phyloP scores from a whole-genome alignment of 371 early-diverging fungal species.

The Mortierella sp. region DNA sequence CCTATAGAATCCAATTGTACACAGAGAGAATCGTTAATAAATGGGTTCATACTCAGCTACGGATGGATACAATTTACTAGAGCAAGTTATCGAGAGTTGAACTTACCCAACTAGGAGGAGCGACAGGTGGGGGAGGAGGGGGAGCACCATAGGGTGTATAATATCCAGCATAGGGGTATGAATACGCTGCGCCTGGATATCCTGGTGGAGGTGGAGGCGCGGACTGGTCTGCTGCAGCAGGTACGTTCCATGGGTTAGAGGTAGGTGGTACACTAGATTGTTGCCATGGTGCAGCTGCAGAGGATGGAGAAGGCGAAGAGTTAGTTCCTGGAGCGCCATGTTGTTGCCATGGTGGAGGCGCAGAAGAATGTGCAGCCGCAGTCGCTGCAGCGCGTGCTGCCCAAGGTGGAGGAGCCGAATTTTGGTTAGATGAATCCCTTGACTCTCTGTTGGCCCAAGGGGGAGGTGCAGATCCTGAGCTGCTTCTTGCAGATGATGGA shows the following conservation, averaged over 20 bases:
- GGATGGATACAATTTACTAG: neutral
- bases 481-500: constrained; percentile 39
- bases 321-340: constrained; percentile 40
- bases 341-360: constrained; percentile 70
- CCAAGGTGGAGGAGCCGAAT: constrained; percentile 54
- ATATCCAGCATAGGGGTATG: constrained; percentile 44
- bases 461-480: constrained; percentile 49
- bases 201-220: constrained; percentile 42
- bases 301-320: constrained; percentile 16
- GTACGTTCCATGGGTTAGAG: constrained; percentile 30
- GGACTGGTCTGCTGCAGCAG: constrained; percentile 20
- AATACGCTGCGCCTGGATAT: constrained; percentile 28
- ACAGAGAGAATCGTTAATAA: neutral
- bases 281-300: constrained; percentile 37
- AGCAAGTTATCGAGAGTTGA: neutral
- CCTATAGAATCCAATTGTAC: neutral
- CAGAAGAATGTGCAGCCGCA: constrained; percentile 16
- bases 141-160: constrained; percentile 34
- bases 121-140: constrained; percentile 45
- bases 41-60: neutral
- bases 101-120: constrained; percentile 41
- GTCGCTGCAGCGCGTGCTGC: constrained; percentile 37
- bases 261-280: constrained; percentile 13
- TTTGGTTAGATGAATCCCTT: constrained; percentile 22
- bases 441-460: constrained; percentile 45